Evolutionary conservation across 2,329 filamentous ascomycete genomes (phyloP).

Genomic region (Thielaviopsis euricoi): DNA sequence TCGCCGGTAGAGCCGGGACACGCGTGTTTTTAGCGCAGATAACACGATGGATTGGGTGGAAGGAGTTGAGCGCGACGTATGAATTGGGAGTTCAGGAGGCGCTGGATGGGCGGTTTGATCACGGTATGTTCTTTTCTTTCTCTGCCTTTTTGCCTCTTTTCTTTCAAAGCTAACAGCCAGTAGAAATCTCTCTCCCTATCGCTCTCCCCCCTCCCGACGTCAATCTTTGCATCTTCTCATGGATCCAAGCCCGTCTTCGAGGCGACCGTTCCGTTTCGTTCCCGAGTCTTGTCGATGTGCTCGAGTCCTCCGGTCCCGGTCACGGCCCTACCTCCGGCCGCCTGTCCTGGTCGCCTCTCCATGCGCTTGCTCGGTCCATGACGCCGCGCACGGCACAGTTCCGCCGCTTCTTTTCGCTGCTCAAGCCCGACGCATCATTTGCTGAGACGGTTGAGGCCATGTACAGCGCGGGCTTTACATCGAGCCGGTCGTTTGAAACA

Average conservation of each 20-base stretch:
- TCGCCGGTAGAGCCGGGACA: slow-evolving; percentile 34
- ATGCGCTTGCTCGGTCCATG: slow-evolving; percentile 18
- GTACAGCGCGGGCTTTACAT: slow-evolving; percentile 49
- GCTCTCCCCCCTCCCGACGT: slow-evolving; percentile 18
- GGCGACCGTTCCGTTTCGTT: slow-evolving; percentile 22
- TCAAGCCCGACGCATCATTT: slow-evolving; percentile 33
- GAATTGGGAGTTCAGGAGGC: slow-evolving; percentile 37
- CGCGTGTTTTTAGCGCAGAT: slow-evolving; percentile 68
- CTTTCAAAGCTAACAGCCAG: background rate
- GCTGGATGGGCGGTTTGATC: slow-evolving; percentile 22
- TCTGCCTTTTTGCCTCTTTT: background rate
- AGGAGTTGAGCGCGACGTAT: slow-evolving; percentile 30
- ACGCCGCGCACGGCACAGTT: slow-evolving; percentile 57
- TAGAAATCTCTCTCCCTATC: slow-evolving; percentile 18
- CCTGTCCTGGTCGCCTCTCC: background rate
- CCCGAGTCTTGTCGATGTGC: slow-evolving; percentile 27
- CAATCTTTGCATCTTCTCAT: slow-evolving; percentile 28
- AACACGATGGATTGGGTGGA: slow-evolving; percentile 65
- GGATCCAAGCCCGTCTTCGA: slow-evolving; percentile 33
- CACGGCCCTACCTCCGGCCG: background rate
- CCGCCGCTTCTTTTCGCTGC: slow-evolving; percentile 45
- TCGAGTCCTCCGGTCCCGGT: background rate
- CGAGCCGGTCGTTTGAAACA: slow-evolving; percentile 51
- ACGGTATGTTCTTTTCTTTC: slow-evolving; percentile 20
- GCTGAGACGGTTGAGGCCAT: slow-evolving; percentile 59